Evolutionary conservation across 495 filamentous ascomycete genomes (phyloP).

Genomic region (Chaetomidium leptoderma): DNA sequence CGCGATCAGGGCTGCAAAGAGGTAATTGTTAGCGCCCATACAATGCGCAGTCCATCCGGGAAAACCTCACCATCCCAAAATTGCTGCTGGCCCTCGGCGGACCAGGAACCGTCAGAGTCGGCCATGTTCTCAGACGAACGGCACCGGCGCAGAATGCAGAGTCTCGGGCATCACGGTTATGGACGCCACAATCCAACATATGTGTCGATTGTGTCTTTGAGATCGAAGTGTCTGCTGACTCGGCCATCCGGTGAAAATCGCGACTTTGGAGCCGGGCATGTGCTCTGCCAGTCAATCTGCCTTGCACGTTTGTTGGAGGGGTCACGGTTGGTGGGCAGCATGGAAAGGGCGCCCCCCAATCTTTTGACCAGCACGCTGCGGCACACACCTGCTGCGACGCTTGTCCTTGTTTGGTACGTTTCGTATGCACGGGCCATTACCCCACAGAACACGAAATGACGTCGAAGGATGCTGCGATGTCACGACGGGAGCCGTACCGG

Average conservation of each 20-base stretch:
- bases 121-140: slow-evolving; percentile 43
- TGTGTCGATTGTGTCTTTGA: slow-evolving; percentile 8
- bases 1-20: slow-evolving; percentile 66
- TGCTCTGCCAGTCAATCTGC: slow-evolving; percentile 9
- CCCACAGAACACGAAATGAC: slow-evolving; percentile 1
- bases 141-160: slow-evolving; percentile 10
- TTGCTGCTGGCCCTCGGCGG: slow-evolving; percentile 79
- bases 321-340: not conserved
- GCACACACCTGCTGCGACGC: slow-evolving; percentile 14
- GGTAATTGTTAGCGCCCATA: slow-evolving; percentile 4
- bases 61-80: slow-evolving; percentile 78
- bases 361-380: not conserved
- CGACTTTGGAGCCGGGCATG: not conserved
- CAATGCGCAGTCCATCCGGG: not conserved
- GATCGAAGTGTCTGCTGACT: slow-evolving; percentile 2
- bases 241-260: slow-evolving; percentile 12
- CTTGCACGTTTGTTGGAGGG: slow-evolving; percentile 4
- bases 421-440: slow-evolving; percentile 19
- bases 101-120: slow-evolving; percentile 62
- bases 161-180: slow-evolving; percentile 29
- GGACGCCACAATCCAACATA: slow-evolving; percentile 10
- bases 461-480: not conserved
- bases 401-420: slow-evolving; percentile 14
- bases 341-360: not conserved
- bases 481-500: too few species aligned